Evolutionary conservation across 208 protist species (phyloP).

Genomic region (Naegleria gruberi): DNA sequence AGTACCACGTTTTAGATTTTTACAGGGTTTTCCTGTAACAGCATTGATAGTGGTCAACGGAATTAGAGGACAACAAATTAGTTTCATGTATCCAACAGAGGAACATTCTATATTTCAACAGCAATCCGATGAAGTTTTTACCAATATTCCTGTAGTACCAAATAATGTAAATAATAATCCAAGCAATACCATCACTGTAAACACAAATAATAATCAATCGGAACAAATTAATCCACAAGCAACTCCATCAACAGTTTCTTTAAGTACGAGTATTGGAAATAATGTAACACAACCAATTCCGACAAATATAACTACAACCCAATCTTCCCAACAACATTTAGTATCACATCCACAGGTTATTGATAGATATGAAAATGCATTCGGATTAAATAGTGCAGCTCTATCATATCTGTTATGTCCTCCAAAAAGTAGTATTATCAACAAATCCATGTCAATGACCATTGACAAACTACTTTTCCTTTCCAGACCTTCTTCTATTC

Average conservation of each 20-base stretch:
- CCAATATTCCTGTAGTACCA: not conserved
- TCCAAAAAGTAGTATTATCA: constrained; percentile 3
- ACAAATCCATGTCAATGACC: not conserved
- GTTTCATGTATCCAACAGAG: not conserved
- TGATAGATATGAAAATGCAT: not conserved
- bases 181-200: not conserved
- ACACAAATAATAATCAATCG: not conserved
- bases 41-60: not conserved
- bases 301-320: not conserved
- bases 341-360: not conserved
- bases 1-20: not conserved
- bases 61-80: not conserved
- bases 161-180: not conserved
- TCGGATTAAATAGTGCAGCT: not conserved
- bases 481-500: not conserved
- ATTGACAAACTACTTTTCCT: not conserved
- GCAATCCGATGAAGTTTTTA: not conserved
- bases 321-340: not conserved
- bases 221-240: not conserved
- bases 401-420: not conserved
- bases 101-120: not conserved
- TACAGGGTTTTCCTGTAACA: not conserved
- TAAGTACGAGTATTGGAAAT: not conserved
- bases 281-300: not conserved
- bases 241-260: not conserved